A percentile compares a stretch with the other conserved stretches of the same genome.
Conservation (phyloP, 2,329 filamentous ascomycete species). For the Orbilia ellipsospora region DNA sequence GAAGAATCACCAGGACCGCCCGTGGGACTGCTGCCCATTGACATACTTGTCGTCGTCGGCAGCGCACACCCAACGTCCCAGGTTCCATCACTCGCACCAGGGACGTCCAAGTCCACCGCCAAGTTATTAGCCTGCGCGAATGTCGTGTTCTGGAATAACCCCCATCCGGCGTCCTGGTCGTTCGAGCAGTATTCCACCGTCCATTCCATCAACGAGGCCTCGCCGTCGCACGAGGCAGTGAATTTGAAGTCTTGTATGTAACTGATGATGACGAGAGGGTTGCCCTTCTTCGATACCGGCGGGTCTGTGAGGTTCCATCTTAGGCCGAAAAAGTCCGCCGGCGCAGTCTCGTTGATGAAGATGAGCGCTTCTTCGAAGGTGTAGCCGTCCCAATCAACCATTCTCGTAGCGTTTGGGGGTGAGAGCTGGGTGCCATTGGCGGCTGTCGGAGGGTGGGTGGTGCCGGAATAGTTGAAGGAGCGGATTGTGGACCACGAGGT, state of each 20-base stretch:
- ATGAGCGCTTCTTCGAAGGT: slow-evolving; percentile 36
- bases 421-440: slow-evolving; percentile 14
- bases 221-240: slow-evolving; percentile 33
- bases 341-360: slow-evolving; percentile 43
- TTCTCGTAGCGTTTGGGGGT: slow-evolving; percentile 36
- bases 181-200: slow-evolving; percentile 48
- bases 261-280: slow-evolving; percentile 23
- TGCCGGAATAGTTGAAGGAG: slow-evolving; percentile 41
- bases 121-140: slow-evolving; percentile 36
- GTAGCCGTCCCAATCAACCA: slow-evolving; percentile 42
- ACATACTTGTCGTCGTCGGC: slow-evolving; percentile 21
- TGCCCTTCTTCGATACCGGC: slow-evolving; percentile 38
- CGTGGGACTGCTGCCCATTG: not conserved
- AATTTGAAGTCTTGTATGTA: slow-evolving; percentile 54
- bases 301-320: slow-evolving; percentile 52
- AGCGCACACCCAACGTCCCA: slow-evolving; percentile 51
- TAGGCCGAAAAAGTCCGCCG: slow-evolving; percentile 37
- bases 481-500: slow-evolving; percentile 48
- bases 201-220: slow-evolving; percentile 47
- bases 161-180: slow-evolving; percentile 33
- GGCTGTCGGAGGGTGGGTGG: slow-evolving; percentile 33
- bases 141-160: slow-evolving; percentile 49
- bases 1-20: not conserved
- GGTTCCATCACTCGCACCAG: slow-evolving; percentile 32
- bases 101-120: slow-evolving; percentile 39